phyloP scores from a whole-genome alignment of 164 flowering plant species.

The Brasenia schreberi region DNA sequence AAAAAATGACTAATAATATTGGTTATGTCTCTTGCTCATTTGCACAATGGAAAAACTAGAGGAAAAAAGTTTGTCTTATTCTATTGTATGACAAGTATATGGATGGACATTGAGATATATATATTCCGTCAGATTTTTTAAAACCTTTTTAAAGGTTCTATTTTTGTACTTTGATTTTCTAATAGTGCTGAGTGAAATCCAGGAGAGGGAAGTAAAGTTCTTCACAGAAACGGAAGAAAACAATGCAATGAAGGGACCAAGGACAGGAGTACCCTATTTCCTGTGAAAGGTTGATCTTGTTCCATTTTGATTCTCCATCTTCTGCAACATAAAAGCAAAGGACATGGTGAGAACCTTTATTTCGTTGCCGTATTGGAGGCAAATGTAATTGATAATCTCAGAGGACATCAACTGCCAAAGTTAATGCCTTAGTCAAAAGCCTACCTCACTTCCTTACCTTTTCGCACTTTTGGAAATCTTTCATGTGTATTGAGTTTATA shows the following conservation, averaged over 20 bases:
- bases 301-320: not conserved
- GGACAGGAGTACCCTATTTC: slow-evolving; percentile 96
- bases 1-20: too few relatives aligned
- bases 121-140: too few relatives aligned
- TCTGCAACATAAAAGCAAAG: not conserved
- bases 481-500: not conserved
- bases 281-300: slow-evolving; percentile 35
- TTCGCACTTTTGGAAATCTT: not conserved
- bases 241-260: slow-evolving; percentile 99
- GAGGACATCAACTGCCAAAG: not conserved
- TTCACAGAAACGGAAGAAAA: slow-evolving; percentile 99
- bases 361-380: not conserved
- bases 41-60: too few relatives aligned
- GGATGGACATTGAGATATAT: too few relatives aligned
- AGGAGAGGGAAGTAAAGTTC: slow-evolving; percentile 98
- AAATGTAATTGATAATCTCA: not conserved
- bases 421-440: not conserved
- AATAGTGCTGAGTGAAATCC: not conserved
- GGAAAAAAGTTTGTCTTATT: too few relatives aligned
- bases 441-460: not conserved
- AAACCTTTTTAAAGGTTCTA: not conserved
- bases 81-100: too few relatives aligned
- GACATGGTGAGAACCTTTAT: too few relatives aligned
- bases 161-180: not conserved
- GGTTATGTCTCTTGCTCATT: too few relatives aligned